Percentiles rank a stretch among this genome's conserved stretches.
Conservation (phyloP, 805 yeast genomes). For the Metschnikowia lochheadii region DNA sequence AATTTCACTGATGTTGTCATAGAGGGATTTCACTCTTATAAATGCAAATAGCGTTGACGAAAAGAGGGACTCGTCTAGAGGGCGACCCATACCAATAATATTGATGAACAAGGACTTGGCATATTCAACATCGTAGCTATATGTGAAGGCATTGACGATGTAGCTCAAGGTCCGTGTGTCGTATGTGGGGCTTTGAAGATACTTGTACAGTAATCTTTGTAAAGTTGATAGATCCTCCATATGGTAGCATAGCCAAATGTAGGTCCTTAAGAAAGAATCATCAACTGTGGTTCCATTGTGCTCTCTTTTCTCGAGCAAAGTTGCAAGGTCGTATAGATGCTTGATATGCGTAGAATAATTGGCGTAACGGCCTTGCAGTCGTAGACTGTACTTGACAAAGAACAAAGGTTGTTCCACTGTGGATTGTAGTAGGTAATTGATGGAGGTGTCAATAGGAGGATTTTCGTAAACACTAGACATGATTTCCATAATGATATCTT, state of each 20-base stretch:
- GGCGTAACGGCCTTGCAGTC: conserved; percentile 5
- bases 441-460: conserved; percentile 10
- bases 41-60: conserved; percentile 25
- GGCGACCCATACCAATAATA: conserved; percentile 20
- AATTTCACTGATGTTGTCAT: conserved; percentile 25
- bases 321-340: conserved; percentile 20
- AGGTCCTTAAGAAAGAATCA: conserved; percentile 21
- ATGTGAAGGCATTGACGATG: conserved; percentile 26
- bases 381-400: conserved; percentile 9
- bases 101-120: conserved; percentile 25
- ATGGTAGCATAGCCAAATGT: conserved; percentile 36
- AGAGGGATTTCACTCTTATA: conserved; percentile 26
- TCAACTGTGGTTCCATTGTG: conserved; percentile 5
- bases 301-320: conserved; percentile 15
- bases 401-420: conserved; percentile 13
- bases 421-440: conserved; percentile 12
- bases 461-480: conserved; percentile 12
- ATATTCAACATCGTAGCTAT: conserved; percentile 31
- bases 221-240: conserved; percentile 26
- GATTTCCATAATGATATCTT: conserved; percentile 13
- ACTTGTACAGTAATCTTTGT: conserved; percentile 19
- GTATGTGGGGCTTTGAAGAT: conserved; percentile 19
- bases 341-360: conserved; percentile 19
- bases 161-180: conserved; percentile 27
- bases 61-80: conserved; percentile 23